Conservation (phyloP, 2,329 filamentous ascomycete species). For the Pseudocercospora macadamiae region DNA sequence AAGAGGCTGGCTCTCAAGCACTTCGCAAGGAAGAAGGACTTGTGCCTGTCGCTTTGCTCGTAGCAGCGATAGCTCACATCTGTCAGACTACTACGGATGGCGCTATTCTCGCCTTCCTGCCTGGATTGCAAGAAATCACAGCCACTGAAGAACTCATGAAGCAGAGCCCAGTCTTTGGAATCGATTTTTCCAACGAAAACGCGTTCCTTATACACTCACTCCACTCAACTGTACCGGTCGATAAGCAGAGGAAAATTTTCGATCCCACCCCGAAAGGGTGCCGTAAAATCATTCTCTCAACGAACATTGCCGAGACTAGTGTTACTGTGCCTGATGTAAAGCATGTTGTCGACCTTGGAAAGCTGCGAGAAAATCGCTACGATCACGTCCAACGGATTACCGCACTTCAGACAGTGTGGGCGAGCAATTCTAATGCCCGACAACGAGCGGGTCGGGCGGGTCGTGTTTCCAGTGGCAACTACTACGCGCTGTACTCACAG, state of each 20-base stretch:
- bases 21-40: constrained; percentile 42
- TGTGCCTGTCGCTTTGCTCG: constrained; percentile 48
- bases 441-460: constrained; percentile 57
- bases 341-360: constrained; percentile 55
- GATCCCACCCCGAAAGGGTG: constrained; percentile 43
- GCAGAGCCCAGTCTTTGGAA: constrained; percentile 33
- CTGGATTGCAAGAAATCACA: constrained; percentile 47
- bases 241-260: constrained; percentile 49
- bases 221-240: constrained; percentile 49
- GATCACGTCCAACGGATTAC: constrained; percentile 45
- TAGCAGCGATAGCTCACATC: constrained; percentile 52
- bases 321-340: constrained; percentile 57
- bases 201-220: constrained; percentile 51
- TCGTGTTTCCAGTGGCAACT: constrained; percentile 52
- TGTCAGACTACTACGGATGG: constrained; percentile 46
- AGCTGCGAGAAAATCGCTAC: constrained; percentile 44
- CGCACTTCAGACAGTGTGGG: constrained; percentile 48
- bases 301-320: constrained; percentile 56
- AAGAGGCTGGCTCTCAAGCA: constrained; percentile 32
- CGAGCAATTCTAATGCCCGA: constrained; percentile 51
- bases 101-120: constrained; percentile 54
- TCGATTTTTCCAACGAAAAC: constrained; percentile 46
- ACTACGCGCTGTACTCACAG: constrained; percentile 53
- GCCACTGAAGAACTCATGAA: constrained; percentile 37
- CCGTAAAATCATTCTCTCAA: constrained; percentile 55